phyloP scores from a whole-genome alignment of 306 rosid species.

The Astragalus membranaceus region DNA sequence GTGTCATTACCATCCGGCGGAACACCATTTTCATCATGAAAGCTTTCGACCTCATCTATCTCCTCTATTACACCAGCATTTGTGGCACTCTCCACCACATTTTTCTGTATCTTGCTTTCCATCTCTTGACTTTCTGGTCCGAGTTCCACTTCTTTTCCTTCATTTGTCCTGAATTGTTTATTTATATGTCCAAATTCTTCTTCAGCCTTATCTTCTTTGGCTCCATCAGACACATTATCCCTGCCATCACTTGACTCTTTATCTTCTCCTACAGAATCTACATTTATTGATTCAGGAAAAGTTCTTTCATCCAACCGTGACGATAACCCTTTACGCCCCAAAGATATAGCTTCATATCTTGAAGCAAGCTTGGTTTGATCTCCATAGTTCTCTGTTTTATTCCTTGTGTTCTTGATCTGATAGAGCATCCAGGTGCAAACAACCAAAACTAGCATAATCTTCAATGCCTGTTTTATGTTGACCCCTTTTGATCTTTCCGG shows the following conservation, averaged over 20 bases:
- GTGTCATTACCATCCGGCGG: constrained; percentile 17
- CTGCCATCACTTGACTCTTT: background rate
- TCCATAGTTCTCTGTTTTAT: background rate
- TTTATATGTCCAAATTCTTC: background rate
- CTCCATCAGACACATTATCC: constrained; percentile 7
- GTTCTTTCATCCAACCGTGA: background rate
- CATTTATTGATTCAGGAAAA: constrained; percentile 11
- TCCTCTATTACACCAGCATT: constrained; percentile 4
- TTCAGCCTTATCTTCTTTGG: background rate
- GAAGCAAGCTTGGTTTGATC: background rate
- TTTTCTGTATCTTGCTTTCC: background rate
- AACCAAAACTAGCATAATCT: constrained; percentile 28
- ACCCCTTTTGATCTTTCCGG: constrained; percentile 31
- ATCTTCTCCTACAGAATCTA: constrained; percentile 7
- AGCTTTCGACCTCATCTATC: constrained; percentile 17
- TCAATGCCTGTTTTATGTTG: constrained; percentile 28
- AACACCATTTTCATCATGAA: constrained; percentile 40
- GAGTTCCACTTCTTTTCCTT: constrained; percentile 4
- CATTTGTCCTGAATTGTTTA: background rate
- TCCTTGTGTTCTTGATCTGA: constrained; percentile 29
- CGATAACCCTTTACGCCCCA: constrained; percentile 32
- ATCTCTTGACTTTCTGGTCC: constrained; percentile 11
- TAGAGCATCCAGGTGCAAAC: constrained; percentile 37
- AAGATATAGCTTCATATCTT: background rate
- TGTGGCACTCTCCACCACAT: background rate